Conservation (phyloP, 129 eudicot genomes). For the Solidago caesia region DNA sequence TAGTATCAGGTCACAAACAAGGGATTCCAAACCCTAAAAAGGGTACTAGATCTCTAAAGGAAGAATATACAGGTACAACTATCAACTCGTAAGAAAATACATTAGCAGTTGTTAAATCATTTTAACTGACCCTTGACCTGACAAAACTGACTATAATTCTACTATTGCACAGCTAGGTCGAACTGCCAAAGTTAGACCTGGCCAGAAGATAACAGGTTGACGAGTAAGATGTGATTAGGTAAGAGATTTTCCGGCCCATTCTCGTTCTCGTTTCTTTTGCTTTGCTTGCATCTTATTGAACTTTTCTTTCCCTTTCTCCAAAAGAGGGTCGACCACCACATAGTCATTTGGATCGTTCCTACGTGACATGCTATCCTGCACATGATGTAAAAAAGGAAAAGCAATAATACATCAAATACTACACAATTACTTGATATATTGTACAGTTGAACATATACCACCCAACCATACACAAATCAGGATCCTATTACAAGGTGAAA, state of each 20-base stretch:
- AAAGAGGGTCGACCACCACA: conserved; percentile 85
- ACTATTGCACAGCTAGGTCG: background rate
- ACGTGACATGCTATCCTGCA: conserved; percentile 83
- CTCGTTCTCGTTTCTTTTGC: conserved; percentile 83
- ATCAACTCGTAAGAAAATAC: background rate
- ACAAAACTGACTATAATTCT: conserved; percentile 1
- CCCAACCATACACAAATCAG: background rate
- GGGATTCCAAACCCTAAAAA: conserved; percentile 5
- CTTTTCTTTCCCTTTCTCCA: conserved; percentile 93
- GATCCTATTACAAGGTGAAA: conserved; percentile 10
- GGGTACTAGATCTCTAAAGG: conserved; percentile 8
- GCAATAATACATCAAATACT: background rate
- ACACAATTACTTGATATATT: background rate
- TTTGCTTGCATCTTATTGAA: conserved; percentile 90
- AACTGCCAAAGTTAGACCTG: background rate
- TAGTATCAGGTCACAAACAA: background rate
- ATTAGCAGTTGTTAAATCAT: background rate
- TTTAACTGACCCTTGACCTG: background rate
- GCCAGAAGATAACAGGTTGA: background rate
- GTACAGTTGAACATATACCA: conserved; percentile 9
- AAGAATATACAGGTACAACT: conserved; percentile 14
- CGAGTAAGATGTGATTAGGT: conserved; percentile 38
- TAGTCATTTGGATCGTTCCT: conserved; percentile 79
- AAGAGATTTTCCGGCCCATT: conserved; percentile 98
- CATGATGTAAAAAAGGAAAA: conserved; percentile 1